These are phyloP conservation scores for Epichloe aotearoae DNA, from an alignment of 2,329 filamentous ascomycete genomes.

Conservation along the genomic window DNA sequence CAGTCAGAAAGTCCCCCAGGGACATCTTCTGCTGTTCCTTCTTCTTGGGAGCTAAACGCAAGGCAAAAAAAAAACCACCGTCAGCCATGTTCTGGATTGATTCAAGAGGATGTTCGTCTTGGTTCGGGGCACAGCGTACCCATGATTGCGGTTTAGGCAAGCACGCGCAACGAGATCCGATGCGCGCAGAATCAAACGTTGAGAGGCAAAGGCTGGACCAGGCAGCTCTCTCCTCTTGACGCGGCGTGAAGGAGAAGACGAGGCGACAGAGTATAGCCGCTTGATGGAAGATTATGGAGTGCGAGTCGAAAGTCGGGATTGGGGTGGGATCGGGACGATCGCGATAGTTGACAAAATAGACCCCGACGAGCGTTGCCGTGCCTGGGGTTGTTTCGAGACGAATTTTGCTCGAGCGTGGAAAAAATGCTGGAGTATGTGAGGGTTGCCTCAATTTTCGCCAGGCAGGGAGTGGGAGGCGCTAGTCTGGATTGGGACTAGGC, in stretches of 20 bases:
- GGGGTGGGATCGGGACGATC: constrained; percentile 7
- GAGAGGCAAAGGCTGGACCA: constrained; percentile 15
- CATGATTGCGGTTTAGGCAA: constrained; percentile 44
- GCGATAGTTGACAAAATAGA: constrained; percentile 14
- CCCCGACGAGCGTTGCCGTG: constrained; percentile 27
- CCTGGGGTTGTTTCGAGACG: constrained; percentile 28
- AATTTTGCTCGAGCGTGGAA: constrained; percentile 30
- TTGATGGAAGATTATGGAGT: background rate
- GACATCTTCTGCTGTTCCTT: constrained; percentile 94
- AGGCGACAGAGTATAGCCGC: constrained; percentile 3
- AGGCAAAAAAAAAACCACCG: constrained; percentile 9
- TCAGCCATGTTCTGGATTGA: background rate
- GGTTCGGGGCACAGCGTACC: constrained; percentile 28
- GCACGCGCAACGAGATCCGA: constrained; percentile 34
- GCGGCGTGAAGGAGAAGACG: constrained; percentile 4
- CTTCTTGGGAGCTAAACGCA: constrained; percentile 79
- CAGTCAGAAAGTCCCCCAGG: constrained; percentile 87
- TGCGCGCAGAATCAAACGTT: constrained; percentile 21
- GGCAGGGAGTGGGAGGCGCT: constrained; percentile 28
- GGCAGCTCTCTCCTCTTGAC: constrained; percentile 15
- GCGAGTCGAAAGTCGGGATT: constrained; percentile 7
- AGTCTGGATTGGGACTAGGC: constrained; percentile 14
- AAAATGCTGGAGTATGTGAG: constrained; percentile 25
- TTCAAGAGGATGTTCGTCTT: background rate
- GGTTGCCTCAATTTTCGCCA: constrained; percentile 30